Evolutionary conservation across 768 basidiomycete species (phyloP), one percentile per base, ranked within the genome.

Genomic region (Favolaschia claudopus): DNA sequence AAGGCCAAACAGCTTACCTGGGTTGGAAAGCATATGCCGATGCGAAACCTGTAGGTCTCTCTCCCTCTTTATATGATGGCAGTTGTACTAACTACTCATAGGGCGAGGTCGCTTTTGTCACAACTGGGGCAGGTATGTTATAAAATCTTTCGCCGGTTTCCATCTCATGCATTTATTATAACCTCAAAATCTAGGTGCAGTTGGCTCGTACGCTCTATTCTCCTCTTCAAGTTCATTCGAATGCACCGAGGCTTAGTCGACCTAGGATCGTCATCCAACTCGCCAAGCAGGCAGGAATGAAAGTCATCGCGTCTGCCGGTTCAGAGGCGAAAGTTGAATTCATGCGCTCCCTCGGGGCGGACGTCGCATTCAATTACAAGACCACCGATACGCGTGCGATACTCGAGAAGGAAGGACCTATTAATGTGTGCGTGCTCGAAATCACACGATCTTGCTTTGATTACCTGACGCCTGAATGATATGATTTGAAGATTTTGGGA

Each of bases 291-390:
- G 78, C 82, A 13, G 82, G 82, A 2, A 65, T 80, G 25, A 88
- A 86, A 65, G 90, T 92, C 29, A 88, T 92, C 49, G 87, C 82
- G 0, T 88, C 86, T 1, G 86, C 88, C 0, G 89, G 91, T 3
- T 83, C 84, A 0, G 88, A 90, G 25, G 86, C 88, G 46, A 91
- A 93, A 70, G 87, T 92, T 13, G 68, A 76, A 6, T 88, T 82
- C 67, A 72, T 88, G 72, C 80, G 79, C 47, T 78, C 79, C 4
- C 62, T 89, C 19, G 89, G 89, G 0, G 83, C 84, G 0, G 89
- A 92, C 64, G 80, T 87, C 10, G 85, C 79, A 0, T 90, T 89
- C 75, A 89, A 91, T 70, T 91, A 89, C 74, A 89, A 92, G 78
- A 89, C 81, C 0, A 76, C 76, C 1, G 74, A 75, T 39, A 85